phyloP scores from a whole-genome alignment of 2,329 filamentous ascomycete species.

The Fusarium mangiferae region DNA sequence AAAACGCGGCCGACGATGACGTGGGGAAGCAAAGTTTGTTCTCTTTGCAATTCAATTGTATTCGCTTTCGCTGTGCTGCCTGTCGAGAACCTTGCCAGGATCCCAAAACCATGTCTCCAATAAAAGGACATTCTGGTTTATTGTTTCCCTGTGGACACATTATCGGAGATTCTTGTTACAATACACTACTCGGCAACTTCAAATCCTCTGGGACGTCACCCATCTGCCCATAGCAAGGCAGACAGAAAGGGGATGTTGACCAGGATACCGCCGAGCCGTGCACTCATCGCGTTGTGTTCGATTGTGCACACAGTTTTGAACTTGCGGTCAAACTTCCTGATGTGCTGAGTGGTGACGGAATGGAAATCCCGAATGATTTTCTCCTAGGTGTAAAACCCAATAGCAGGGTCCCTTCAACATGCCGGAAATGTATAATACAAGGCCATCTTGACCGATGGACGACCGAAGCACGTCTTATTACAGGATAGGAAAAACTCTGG shows the following conservation, averaged over 20 bases:
- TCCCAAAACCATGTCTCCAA: neutral
- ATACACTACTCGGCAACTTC: neutral
- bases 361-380: no score
- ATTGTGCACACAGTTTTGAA: slow-evolving; percentile 15
- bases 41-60: slow-evolving; percentile 9
- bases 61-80: slow-evolving; percentile 27
- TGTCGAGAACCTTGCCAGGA: slow-evolving; percentile 31
- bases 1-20: no score
- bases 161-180: slow-evolving; percentile 31
- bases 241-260: neutral
- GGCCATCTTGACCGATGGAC: slow-evolving; percentile 19
- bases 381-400: no score
- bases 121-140: neutral
- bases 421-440: slow-evolving; percentile 24
- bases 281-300: slow-evolving; percentile 26
- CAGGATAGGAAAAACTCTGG: neutral
- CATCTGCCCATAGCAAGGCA: slow-evolving; percentile 34
- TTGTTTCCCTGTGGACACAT: slow-evolving; percentile 39
- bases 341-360: neutral
- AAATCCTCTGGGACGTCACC: neutral
- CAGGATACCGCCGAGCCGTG: slow-evolving; percentile 10
- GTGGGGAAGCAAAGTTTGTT: neutral
- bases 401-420: slow-evolving; percentile 3
- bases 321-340: neutral
- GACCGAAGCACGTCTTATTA: neutral